Conservation (phyloP, 176 grass and related monocot genomes). For the Musa schizocarpa region DNA sequence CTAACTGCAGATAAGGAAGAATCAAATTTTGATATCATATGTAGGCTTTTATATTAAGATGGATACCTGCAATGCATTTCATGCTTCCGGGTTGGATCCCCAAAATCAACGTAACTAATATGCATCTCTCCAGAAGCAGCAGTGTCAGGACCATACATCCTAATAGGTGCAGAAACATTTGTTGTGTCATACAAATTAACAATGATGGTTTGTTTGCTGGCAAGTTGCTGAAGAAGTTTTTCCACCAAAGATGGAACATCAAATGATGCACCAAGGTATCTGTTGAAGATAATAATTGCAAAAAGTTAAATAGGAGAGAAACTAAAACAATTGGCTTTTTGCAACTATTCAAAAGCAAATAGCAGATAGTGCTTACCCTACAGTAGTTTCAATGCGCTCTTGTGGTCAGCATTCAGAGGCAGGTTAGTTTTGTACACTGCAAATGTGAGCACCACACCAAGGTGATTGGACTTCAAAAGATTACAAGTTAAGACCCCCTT, state of each 20-base stretch:
- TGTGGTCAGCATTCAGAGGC: conserved; percentile 34
- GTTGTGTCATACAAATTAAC: conserved; percentile 69
- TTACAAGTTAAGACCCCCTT: conserved; percentile 72
- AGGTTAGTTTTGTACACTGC: conserved; percentile 65
- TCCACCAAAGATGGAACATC: conserved; percentile 75
- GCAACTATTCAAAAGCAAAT: not conserved
- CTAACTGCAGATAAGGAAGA: not conserved
- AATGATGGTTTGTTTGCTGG: conserved; percentile 71
- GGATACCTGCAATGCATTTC: conserved; percentile 76
- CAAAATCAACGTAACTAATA: conserved; percentile 57
- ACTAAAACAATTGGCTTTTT: not conserved
- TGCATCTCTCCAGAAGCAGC: conserved; percentile 22
- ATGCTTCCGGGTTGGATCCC: conserved; percentile 61
- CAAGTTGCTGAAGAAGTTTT: conserved; percentile 71
- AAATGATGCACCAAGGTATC: conserved; percentile 81
- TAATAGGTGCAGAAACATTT: conserved; percentile 47
- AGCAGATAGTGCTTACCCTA: conserved; percentile 32
- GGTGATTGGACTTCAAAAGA: conserved; percentile 68
- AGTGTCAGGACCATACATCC: conserved; percentile 60
- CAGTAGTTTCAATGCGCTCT: conserved; percentile 48
- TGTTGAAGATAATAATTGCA: conserved; percentile 24
- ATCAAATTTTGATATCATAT: not conserved
- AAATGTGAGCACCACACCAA: conserved; percentile 77
- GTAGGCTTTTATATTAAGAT: not conserved
- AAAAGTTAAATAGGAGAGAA: not conserved